Evolutionary conservation across 768 basidiomycete species (phyloP), one percentile per base, ranked within the genome.

Genomic region (Lactarius sp.): DNA sequence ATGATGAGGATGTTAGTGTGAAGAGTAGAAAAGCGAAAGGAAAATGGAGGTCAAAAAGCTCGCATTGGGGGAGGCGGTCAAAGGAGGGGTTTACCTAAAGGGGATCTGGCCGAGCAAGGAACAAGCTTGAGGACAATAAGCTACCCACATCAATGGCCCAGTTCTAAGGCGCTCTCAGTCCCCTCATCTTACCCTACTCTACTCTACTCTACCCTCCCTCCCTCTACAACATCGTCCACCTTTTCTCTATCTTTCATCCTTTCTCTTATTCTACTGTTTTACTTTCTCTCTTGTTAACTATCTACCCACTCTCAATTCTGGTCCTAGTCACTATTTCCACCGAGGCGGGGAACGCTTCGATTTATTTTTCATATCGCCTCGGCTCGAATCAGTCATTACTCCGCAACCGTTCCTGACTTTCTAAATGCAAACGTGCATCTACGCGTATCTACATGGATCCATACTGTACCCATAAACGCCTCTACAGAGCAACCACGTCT

Each of bases 391-490:
- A 44, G 10, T 39, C 39, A 41, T 7, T 54, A 6, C n/a, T 27
- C 22, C 53, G 13, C 42, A 14, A 12, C 33, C 46, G 56, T 57
- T 34, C 56, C 56, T 57, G 56, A 56, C 41, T 42, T 18, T 6
- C 46, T 12, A n/a, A 20, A 27, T 51, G 22, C 18, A 57, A 52
- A 41, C 51, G 12, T n/a, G 52, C 52, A 47, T 47, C 52, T 41
- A 55, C 62, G 46, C 6, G 57, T 9, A 37, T 55, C 52, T 46
- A 64, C 63, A 60, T 52, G 63, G 63, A 60, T 60, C 63, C 63
- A 64, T 60, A 44, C 42, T 41, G 12, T 13, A 50, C 2, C 18
- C 9, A 16, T 14, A 18, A 47, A 53, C 50, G 53, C 12, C 1
- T 18, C 55, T 12, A 56, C 39, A 8, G 31, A 27, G 12, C 44